These are phyloP conservation scores for Stylosanthes scabra DNA, from an alignment of 331 rosid genomes.

Conservation along the genomic window DNA sequence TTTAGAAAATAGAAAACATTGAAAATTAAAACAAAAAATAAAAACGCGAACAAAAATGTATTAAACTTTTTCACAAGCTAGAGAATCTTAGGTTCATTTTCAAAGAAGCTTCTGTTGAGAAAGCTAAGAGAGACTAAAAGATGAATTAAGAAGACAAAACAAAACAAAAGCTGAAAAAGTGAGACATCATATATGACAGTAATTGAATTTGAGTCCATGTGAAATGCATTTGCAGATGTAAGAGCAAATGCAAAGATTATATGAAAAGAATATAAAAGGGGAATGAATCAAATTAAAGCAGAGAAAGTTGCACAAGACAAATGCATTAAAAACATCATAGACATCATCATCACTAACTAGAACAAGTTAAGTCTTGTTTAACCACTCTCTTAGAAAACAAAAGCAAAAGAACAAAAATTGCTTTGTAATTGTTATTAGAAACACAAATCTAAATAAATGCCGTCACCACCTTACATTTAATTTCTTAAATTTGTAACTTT, in stretches of 20 bases:
- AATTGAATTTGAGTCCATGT: background rate
- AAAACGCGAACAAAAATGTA: no score
- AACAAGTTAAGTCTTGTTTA: background rate
- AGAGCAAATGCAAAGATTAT: background rate
- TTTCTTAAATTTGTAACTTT: no score
- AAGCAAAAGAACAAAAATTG: background rate
- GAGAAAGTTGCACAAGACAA: constrained; percentile 21
- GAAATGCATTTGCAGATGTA: background rate
- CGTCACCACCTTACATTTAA: no score
- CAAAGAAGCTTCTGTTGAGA: constrained; percentile 36
- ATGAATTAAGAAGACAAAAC: background rate
- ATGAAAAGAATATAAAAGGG: background rate
- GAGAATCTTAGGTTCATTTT: constrained; percentile 27
- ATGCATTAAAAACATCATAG: background rate
- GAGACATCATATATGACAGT: no score
- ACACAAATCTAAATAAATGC: no score
- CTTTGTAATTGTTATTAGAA: background rate
- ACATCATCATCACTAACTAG: background rate
- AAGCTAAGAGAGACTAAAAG: background rate
- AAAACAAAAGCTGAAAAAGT: no score
- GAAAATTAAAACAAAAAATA: no score
- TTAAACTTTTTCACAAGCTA: constrained; percentile 16
- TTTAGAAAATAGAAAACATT: no score
- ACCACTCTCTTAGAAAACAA: background rate
- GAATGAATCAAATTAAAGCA: background rate